phyloP scores from a whole-genome alignment of 306 rosid species.

The Corylus heterophylla region DNA sequence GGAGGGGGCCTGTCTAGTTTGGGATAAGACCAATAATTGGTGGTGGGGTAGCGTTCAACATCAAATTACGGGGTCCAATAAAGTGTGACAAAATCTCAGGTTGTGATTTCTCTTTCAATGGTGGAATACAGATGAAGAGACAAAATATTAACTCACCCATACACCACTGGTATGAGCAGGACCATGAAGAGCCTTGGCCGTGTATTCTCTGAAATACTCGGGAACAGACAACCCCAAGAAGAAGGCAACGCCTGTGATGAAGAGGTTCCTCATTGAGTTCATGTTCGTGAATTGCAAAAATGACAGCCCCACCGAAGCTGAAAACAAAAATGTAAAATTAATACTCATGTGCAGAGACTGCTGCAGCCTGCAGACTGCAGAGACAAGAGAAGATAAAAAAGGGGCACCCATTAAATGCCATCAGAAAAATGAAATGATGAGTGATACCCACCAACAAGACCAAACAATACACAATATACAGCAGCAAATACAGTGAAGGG shows the following conservation, averaged over 20 bases:
- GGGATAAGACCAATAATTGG: not conserved
- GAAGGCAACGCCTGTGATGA: conserved; percentile 79
- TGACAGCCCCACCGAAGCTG: conserved; percentile 98
- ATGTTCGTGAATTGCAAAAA: conserved; percentile 99
- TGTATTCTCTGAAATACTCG: conserved; percentile 83
- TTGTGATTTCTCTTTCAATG: not conserved
- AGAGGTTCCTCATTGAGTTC: conserved; percentile 97
- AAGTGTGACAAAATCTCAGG: not conserved
- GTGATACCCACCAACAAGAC: conserved; percentile 78
- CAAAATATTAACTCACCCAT: conserved; percentile 67
- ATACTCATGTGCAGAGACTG: conserved; percentile 14
- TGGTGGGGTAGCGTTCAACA: not conserved
- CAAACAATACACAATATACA: conserved; percentile 83
- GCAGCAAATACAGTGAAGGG: conserved; percentile 96
- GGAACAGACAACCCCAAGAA: conserved; percentile 93
- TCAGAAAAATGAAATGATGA: too few relatives aligned
- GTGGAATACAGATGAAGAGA: not conserved
- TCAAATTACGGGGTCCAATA: not conserved
- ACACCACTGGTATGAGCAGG: conserved; percentile 90
- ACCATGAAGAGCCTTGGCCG: conserved; percentile 82
- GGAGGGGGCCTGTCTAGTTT: not conserved
- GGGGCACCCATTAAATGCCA: too few relatives aligned
- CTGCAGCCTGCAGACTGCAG: not conserved
- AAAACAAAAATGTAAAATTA: conserved; percentile 7
- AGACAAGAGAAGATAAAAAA: conserved; percentile 1